These are phyloP conservation scores for Puccinia triticina DNA, from an alignment of 1,284 basidiomycete genomes.

Conservation along the genomic window DNA sequence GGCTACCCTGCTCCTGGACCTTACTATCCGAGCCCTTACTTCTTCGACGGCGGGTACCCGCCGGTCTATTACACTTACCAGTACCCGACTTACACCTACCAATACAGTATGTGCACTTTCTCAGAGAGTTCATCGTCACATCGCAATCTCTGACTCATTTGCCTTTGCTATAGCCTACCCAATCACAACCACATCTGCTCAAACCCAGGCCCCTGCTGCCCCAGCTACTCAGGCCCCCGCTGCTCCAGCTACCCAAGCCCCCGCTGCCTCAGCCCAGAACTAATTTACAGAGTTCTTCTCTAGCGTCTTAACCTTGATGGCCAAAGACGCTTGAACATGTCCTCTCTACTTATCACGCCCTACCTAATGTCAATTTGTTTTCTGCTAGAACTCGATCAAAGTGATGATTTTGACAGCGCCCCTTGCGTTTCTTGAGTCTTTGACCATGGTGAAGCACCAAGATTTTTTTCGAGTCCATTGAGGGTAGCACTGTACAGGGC, in stretches of 20 bases:
- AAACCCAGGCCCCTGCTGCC: too few species aligned
- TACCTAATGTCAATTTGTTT: neutral
- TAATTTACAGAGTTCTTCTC: neutral
- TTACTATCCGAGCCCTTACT: too few species aligned
- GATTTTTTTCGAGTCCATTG: too few species aligned
- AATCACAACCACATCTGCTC: neutral
- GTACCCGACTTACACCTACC: neutral
- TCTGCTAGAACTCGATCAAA: neutral
- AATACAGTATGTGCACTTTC: neutral
- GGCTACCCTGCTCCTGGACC: neutral
- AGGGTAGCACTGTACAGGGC: too few species aligned
- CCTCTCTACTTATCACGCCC: neutral
- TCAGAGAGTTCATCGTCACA: neutral
- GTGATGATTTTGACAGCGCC: neutral
- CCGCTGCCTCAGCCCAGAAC: neutral
- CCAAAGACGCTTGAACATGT: neutral
- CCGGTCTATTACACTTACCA: neutral
- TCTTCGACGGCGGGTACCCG: neutral
- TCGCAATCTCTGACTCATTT: neutral
- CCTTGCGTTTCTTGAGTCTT: too few species aligned
- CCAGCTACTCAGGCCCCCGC: too few species aligned
- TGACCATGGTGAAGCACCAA: too few species aligned
- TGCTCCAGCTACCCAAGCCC: too few species aligned
- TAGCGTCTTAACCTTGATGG: neutral
- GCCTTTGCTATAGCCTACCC: neutral